Evolutionary conservation across 1,284 basidiomycete species (phyloP), one percentile per base, ranked within the genome.

Genomic region (Xerocomus nothofagi): DNA sequence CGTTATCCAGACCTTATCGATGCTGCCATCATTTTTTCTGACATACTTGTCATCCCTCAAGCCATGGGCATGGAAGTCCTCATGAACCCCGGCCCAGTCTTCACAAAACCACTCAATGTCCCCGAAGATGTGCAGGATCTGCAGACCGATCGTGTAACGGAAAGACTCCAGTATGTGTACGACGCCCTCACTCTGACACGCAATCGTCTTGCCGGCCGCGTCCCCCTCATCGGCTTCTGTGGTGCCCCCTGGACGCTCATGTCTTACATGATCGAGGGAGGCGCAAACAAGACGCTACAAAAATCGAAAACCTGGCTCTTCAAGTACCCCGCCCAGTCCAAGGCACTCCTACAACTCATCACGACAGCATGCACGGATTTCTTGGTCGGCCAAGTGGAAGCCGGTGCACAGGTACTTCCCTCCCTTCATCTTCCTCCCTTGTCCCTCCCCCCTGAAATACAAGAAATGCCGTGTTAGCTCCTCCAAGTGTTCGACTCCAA

Each of bases 211-310:
- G 77, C 81, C 1, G 93, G 94, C 23, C 81, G 90, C 63, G 93
- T 97, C 9, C 94, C 94, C 15, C 75, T 98, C 53, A 95, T 98
- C 60, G 94, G 94, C 5, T 98, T 98, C 73, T 91, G 85, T 62
- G 94, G 95, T 42, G 93, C 93, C 1, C 95, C 94, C 1, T 98
- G 95, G 95, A 98, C 95, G 17, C 78, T 98, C 47, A 94, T 98
- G 75, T 84, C 87, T 36, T 98, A 98, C 71, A 98, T 98, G 95
- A 82, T 95, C 59, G 94, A 97, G 69, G 95, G 94, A 14, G 94
- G 93, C 6, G 87, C 88, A 14, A 89, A 81, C 68, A 93, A 93
- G 73, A 91, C 89, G 18, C 82, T 91, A 60, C 86, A 91, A 57
- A 92, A 92, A 69, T 81, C 84, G 26, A 98, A 98, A 74, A 82